Evolutionary conservation across 352 stramenopile genomes (phyloP), one percentile per base, ranked within the genome.

Genomic region (Stramenopiles sp.): DNA sequence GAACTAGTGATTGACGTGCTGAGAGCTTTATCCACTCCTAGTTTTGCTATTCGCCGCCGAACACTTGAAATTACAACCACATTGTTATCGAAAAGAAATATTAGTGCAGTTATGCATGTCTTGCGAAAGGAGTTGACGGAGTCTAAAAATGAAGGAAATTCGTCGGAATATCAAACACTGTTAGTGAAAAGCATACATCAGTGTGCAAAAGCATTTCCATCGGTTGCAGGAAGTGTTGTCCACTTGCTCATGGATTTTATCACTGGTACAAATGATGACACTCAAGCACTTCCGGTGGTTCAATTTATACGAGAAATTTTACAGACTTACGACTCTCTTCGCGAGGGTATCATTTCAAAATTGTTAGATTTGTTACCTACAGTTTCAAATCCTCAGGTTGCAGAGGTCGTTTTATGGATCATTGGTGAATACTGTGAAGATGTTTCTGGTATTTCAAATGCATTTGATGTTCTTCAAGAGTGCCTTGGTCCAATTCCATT

Each of bases 1-100:
- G 84, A 96, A 49, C 68, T 93, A 23, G 57, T 97, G 38, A 95
- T 96, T 78, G 87, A 99, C 51, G 91, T 99, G 41, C 66, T 97
- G 51, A 65, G 83, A 26, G 83, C 74, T 20, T 57, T 99, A 3
- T 66, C 62, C 23, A 92, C 73, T 37, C 84, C 83, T 18, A 95
- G 88, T 49, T 52, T 60, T 17, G 42, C 40, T 3, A 92, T 97
- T 48, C 93, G 84, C 51, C 79, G 90, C 47, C 96, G 94, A 57
- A 79, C 93, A 19, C 54, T 99, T 7, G 67, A 91, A 47, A 86
- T 98, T 28, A 75, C 75, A 38, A 93, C 95, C 68, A 74, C 91
- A 28, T 59, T 96, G 12, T 76, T 97, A 10, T 89, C 72, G 24
- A 43, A 54, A 3, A 71, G 84, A 29, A 98, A 96, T 58, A 90